Conservation (phyloP, 306 rosid species). For the Hippophae tibetana region DNA sequence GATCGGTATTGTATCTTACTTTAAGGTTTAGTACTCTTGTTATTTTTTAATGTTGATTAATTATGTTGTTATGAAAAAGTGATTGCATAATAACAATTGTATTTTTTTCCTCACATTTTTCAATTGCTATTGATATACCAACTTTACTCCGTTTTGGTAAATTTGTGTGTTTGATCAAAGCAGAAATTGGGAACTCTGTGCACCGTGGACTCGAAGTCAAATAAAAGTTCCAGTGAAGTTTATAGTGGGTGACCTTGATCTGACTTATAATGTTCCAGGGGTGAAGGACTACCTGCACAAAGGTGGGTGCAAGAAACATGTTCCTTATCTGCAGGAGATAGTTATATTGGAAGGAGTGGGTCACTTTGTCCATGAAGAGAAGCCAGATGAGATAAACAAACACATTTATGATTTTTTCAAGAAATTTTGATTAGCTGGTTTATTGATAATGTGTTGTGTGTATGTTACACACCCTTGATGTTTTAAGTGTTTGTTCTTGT, state of each 20-base stretch:
- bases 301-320: constrained; percentile 61
- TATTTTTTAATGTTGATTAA: too few relatives aligned
- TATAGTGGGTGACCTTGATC: constrained; percentile 69
- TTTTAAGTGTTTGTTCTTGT: not conserved
- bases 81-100: too few relatives aligned
- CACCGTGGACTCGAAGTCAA: constrained; percentile 56
- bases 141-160: not conserved
- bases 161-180: constrained; percentile 1
- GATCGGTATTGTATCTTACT: constrained; percentile 31
- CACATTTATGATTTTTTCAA: constrained; percentile 52
- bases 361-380: constrained; percentile 65
- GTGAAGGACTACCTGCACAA: constrained; percentile 57
- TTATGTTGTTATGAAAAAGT: too few relatives aligned
- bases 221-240: constrained; percentile 66
- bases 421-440: constrained; percentile 22
- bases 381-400: constrained; percentile 42
- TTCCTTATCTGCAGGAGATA: constrained; percentile 61
- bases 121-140: not conserved
- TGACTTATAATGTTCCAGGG: constrained; percentile 41
- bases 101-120: not conserved
- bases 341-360: constrained; percentile 64
- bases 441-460: not conserved
- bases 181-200: constrained; percentile 79
- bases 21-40: not conserved
- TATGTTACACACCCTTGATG: not conserved